A percentile compares a stretch with the other conserved stretches of the same genome.
Conservation (phyloP, 352 stramenopile species). For the Pythium inflatum region DNA sequence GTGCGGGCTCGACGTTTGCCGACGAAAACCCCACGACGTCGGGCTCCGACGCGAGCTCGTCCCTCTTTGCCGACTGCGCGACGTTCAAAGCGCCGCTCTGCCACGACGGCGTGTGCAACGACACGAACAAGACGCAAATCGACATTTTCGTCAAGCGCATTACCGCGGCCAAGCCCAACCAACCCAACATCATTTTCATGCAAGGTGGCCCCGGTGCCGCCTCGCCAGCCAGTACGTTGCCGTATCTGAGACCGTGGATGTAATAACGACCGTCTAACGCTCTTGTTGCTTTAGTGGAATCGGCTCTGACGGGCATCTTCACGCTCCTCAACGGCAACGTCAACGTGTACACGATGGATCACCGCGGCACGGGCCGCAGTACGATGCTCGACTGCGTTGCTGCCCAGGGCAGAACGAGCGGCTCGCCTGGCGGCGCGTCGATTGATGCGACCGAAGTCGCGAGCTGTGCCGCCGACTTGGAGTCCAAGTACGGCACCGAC, state of each 20-base stretch:
- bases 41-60: background rate
- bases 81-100: conserved; percentile 46
- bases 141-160: conserved; percentile 57
- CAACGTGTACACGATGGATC: conserved; percentile 66
- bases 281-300: conserved; percentile 23
- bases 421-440: conserved; percentile 24
- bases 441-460: conserved; percentile 36
- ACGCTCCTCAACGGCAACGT: conserved; percentile 35
- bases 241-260: too few relatives aligned
- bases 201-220: conserved; percentile 26
- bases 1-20: conserved; percentile 19
- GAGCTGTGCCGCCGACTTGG: conserved; percentile 40
- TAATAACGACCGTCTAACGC: too few relatives aligned
- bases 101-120: conserved; percentile 45
- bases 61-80: conserved; percentile 39
- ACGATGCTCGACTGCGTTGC: conserved; percentile 46
- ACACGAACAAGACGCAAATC: conserved; percentile 34
- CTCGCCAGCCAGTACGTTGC: conserved; percentile 26
- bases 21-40: conserved; percentile 4
- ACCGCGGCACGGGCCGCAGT: conserved; percentile 55
- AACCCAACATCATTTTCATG: conserved; percentile 34
- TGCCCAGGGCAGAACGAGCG: conserved; percentile 35
- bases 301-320: conserved; percentile 47
- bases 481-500: conserved; percentile 44
- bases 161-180: conserved; percentile 2